Evolutionary conservation across 164 flowering plant genomes (phyloP).

Genomic region (Taxillus chinensis): DNA sequence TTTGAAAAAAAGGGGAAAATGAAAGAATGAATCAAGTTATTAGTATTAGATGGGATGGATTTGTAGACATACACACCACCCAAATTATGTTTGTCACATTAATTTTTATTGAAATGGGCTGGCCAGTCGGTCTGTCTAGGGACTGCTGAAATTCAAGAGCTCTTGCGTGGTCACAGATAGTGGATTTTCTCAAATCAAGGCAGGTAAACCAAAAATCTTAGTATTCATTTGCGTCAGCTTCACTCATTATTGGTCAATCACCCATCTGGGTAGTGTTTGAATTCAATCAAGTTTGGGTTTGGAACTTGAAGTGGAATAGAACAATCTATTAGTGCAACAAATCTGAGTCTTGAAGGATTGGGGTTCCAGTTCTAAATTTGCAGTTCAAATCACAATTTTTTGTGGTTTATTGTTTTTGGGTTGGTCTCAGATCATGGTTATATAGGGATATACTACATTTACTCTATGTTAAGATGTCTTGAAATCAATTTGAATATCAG

Average conservation of each 20-base stretch:
- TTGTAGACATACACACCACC: no score
- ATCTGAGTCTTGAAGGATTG: not conserved
- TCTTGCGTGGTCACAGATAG: constrained; percentile 1
- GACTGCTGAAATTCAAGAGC: constrained; percentile 5
- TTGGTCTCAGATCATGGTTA: no score
- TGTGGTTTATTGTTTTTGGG: no score
- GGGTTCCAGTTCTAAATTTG: not conserved
- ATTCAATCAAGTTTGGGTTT: no score
- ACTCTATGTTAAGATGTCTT: constrained; percentile 33
- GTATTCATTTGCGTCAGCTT: constrained; percentile 1
- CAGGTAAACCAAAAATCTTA: constrained; percentile 4
- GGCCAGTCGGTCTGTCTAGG: no score
- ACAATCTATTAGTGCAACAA: not conserved
- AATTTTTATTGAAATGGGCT: no score
- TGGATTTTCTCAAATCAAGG: constrained; percentile 8
- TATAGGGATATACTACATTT: no score
- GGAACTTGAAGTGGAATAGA: not conserved
- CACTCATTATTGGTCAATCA: constrained; percentile 6
- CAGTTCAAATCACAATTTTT: not conserved
- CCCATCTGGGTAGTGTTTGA: constrained; percentile 1
- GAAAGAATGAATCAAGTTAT: no score
- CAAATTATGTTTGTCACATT: no score
- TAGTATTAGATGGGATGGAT: no score
- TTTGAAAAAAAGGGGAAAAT: no score
- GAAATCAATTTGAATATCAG: constrained; percentile 30